Evolutionary conservation across 805 yeast species (phyloP).

Genomic region (Myxozyma nipponensis): DNA sequence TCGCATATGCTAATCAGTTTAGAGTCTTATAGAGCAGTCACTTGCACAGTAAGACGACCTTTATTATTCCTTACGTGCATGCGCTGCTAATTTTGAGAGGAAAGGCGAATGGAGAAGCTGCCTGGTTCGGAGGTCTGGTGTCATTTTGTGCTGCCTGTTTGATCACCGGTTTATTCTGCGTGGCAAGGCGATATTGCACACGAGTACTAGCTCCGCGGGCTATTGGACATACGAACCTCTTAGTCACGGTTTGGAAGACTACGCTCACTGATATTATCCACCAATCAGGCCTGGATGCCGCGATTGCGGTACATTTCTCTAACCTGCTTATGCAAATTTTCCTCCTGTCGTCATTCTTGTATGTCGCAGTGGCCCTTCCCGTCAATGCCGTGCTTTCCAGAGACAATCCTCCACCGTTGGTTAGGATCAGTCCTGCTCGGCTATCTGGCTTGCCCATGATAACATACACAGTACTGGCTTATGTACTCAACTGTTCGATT

Average conservation of each 20-base stretch:
- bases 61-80: neutral
- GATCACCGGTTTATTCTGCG: constrained; percentile 31
- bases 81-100: constrained; percentile 5
- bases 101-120: constrained; percentile 35
- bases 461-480: constrained; percentile 38
- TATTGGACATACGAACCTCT: constrained; percentile 15
- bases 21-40: constrained; percentile 19
- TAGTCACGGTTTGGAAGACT: constrained; percentile 25
- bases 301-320: constrained; percentile 34
- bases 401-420: constrained; percentile 24
- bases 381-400: constrained; percentile 38
- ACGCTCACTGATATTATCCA: constrained; percentile 32
- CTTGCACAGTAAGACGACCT: constrained; percentile 9
- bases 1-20: neutral
- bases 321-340: constrained; percentile 37
- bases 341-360: constrained; percentile 33
- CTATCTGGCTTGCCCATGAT: constrained; percentile 34
- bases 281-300: constrained; percentile 39
- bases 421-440: constrained; percentile 39
- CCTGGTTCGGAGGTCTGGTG: constrained; percentile 37
- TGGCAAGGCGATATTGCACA: constrained; percentile 35
- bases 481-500: constrained; percentile 33
- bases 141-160: constrained; percentile 36
- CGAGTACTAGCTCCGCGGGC: constrained; percentile 36
- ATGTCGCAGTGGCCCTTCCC: constrained; percentile 38